Evolutionary conservation across 768 basidiomycete species (phyloP), one percentile per base, ranked within the genome.

Genomic region (Leucosporidium scottii): DNA sequence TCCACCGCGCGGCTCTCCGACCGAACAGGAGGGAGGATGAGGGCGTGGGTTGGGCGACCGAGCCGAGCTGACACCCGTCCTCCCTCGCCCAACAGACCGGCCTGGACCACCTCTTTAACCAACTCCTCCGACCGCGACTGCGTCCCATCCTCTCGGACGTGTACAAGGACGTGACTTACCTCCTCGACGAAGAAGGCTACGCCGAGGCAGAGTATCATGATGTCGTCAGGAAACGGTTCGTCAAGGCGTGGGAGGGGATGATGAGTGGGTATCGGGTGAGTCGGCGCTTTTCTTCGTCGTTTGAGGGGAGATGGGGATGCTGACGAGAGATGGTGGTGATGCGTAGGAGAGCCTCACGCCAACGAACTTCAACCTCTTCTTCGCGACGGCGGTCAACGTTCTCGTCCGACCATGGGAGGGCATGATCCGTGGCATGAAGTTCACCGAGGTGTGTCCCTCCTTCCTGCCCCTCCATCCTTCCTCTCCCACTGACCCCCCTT

Each of bases 321-420:
- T 59, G 44, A 57, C 21, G n/a, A 57, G 50, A 31, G n/a, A n/a
- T 30, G 30, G 12, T n/a, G 18, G 20, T 27, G 54, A 2, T 25
- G 31, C 7, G 2, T 34, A 96, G 92, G 90, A 90, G 56, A 81
- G 85, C 0, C 87, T 96, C 76, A 94, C 92, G 0, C 91, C 94
- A 65, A 82, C 79, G 57, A 98, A 97, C 77, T 96, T 88, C 76
- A 87, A 89, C 15, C 76, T 87, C 28, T 87, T 98, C 79, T 94
- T 93, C 75, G 85, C 85, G 13, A 83, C 94, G 48, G 86, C 87
- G 0, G 83, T 98, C 21, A 93, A 94, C 75, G 85, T 90, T 10
- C 81, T 98, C 25, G 85, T 96, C n/a, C 83, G 90, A 57, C 93
- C 93, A 54, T 97, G 93, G 93, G 96, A 99, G 79, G 94, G 90